Conservation (phyloP, 192 early-diverging fungal species). For the Rhizophagus sp. region DNA sequence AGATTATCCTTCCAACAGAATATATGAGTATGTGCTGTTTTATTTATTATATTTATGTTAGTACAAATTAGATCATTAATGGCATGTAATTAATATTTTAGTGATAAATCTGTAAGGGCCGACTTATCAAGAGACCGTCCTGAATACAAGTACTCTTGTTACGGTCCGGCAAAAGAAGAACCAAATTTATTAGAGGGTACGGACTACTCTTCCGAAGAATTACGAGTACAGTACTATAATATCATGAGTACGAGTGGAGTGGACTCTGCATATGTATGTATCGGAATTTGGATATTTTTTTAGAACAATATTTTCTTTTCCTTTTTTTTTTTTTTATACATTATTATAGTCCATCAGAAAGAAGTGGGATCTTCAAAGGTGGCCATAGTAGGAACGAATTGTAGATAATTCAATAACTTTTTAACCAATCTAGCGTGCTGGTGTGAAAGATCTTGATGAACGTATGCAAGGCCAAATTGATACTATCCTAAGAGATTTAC, state of each 20-base stretch:
- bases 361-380: not conserved
- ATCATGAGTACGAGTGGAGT: constrained; percentile 33
- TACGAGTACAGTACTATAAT: constrained; percentile 46
- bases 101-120: constrained; percentile 41
- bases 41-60: constrained; percentile 18
- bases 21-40: constrained; percentile 38
- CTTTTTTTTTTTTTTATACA: not conserved
- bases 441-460: constrained; percentile 7
- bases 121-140: constrained; percentile 46
- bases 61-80: constrained; percentile 8
- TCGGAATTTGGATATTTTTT: not conserved
- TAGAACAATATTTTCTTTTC: not conserved
- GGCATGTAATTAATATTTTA: constrained; percentile 11
- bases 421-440: not conserved
- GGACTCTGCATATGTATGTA: constrained; percentile 25
- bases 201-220: constrained; percentile 62
- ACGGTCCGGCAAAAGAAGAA: constrained; percentile 53
- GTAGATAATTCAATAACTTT: not conserved
- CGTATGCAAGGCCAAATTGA: constrained; percentile 4
- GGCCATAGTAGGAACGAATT: not conserved
- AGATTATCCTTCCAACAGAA: not conserved
- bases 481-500: constrained; percentile 1
- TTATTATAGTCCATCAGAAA: not conserved
- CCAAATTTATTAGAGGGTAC: constrained; percentile 59
- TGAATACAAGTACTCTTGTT: constrained; percentile 51